Conservation (phyloP, 2,329 filamentous ascomycete genomes). For the Colletotrichum tanaceti region DNA sequence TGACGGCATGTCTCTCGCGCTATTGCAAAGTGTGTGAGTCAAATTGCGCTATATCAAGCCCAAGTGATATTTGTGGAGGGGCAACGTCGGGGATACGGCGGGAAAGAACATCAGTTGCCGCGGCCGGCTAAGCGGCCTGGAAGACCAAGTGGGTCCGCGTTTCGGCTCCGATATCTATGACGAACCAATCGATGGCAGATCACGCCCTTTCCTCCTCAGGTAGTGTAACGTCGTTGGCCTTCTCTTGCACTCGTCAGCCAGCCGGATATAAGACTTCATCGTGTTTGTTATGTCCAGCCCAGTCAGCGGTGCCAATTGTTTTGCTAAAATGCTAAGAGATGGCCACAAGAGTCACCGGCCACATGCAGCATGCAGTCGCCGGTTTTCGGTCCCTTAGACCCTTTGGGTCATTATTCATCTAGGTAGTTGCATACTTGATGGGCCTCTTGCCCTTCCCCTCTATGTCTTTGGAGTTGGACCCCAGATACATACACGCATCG, state of each 20-base stretch:
- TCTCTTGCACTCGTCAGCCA: constrained; percentile 28
- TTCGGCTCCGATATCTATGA: constrained; percentile 37
- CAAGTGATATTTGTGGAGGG: constrained; percentile 32
- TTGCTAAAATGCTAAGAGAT: constrained; percentile 21
- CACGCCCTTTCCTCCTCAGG: constrained; percentile 18
- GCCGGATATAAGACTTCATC: constrained; percentile 33
- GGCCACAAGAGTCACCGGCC: constrained; percentile 25
- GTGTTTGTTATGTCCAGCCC: constrained; percentile 27
- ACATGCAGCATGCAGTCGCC: constrained; percentile 38
- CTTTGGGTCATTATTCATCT: constrained; percentile 34
- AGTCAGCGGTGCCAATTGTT: constrained; percentile 16
- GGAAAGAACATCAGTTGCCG: constrained; percentile 26
- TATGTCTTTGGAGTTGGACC: constrained; percentile 11
- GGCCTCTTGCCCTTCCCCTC: constrained; percentile 6
- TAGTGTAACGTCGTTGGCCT: background rate
- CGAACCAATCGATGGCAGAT: constrained; percentile 35
- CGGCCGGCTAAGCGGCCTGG: constrained; percentile 26
- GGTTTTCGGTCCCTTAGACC: constrained; percentile 26
- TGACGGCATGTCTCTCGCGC: constrained; percentile 16
- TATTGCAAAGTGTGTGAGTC: constrained; percentile 11
- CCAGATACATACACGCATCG: constrained; percentile 1
- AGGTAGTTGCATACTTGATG: constrained; percentile 29
- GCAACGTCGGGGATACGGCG: constrained; percentile 24
- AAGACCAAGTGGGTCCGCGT: constrained; percentile 25
- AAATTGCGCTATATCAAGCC: constrained; percentile 23